A percentile compares a stretch with the other conserved stretches of the same genome.
These are phyloP conservation scores for Anastatica hierochuntica DNA, from an alignment of 345 rosid species.

Conservation along the genomic window DNA sequence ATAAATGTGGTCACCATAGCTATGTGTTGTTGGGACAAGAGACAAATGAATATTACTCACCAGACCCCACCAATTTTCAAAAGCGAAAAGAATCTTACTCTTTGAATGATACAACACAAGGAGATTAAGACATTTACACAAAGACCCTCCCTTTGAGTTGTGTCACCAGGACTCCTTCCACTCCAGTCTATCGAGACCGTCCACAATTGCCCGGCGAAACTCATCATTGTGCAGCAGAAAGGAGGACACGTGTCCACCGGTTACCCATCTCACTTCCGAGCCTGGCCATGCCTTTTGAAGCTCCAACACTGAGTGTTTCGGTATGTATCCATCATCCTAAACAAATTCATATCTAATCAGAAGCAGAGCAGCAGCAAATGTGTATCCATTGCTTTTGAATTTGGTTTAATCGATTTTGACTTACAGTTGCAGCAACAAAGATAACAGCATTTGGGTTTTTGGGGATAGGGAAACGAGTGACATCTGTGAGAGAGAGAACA, in stretches of 20 bases:
- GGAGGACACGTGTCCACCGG: conserved; percentile 93
- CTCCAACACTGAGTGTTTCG: conserved; percentile 86
- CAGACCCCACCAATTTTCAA: too few relatives aligned
- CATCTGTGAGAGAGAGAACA: conserved; percentile 94
- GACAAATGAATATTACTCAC: too few relatives aligned
- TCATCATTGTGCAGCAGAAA: conserved; percentile 69
- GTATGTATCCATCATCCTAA: conserved; percentile 97
- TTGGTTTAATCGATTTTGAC: too few relatives aligned
- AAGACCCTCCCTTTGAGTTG: background rate
- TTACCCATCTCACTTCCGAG: conserved; percentile 98
- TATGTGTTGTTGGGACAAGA: too few relatives aligned
- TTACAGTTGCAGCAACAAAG: conserved; percentile 96
- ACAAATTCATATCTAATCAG: background rate
- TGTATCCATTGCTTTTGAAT: too few relatives aligned
- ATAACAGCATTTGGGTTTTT: conserved; percentile 75
- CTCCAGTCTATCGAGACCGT: conserved; percentile 59
- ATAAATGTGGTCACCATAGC: too few relatives aligned
- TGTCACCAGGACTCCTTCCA: conserved; percentile 75
- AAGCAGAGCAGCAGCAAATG: too few relatives aligned
- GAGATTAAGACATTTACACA: conserved; percentile 17
- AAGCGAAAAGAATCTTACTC: too few relatives aligned
- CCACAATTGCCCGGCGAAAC: conserved; percentile 80
- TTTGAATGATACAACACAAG: conserved; percentile 10
- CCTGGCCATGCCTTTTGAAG: conserved; percentile 99
- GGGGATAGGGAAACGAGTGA: conserved; percentile 93